Percentiles rank a stretch among this genome's conserved stretches.
These are phyloP conservation scores for Fraxinus angustifolia DNA, from an alignment of 305 asterid genomes.

Conservation along the genomic window DNA sequence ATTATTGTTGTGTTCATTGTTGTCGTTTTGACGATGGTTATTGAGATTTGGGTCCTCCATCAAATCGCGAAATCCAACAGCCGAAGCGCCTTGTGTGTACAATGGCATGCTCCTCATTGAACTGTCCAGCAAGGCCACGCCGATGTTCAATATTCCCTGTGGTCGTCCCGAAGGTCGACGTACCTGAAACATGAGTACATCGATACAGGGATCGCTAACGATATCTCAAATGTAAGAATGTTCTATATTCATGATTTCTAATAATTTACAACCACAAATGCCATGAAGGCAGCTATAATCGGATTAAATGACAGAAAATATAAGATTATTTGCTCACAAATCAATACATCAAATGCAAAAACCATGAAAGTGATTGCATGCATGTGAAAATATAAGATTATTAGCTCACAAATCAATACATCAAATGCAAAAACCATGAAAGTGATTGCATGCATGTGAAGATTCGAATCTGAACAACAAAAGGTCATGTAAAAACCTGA, in stretches of 20 bases:
- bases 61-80: slow-evolving; percentile 62
- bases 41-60: slow-evolving; percentile 39
- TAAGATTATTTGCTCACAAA: background rate
- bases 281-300: background rate
- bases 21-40: background rate
- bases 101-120: slow-evolving; percentile 51
- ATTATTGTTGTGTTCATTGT: background rate
- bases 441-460: background rate
- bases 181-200: slow-evolving; percentile 23
- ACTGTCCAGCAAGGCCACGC: slow-evolving; percentile 50
- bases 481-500: background rate
- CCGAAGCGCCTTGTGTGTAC: slow-evolving; percentile 39
- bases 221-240: background rate
- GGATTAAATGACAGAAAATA: background rate
- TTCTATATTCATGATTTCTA: background rate
- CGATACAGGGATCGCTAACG: background rate
- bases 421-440: background rate
- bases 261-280: background rate
- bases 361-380: background rate
- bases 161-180: slow-evolving; percentile 74
- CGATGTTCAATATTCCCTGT: slow-evolving; percentile 78
- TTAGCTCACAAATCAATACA: background rate
- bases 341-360: background rate
- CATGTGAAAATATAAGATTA: background rate
- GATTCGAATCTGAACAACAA: background rate